Conservation (phyloP, 2,329 filamentous ascomycete genomes). For the Beauveria varroae region DNA sequence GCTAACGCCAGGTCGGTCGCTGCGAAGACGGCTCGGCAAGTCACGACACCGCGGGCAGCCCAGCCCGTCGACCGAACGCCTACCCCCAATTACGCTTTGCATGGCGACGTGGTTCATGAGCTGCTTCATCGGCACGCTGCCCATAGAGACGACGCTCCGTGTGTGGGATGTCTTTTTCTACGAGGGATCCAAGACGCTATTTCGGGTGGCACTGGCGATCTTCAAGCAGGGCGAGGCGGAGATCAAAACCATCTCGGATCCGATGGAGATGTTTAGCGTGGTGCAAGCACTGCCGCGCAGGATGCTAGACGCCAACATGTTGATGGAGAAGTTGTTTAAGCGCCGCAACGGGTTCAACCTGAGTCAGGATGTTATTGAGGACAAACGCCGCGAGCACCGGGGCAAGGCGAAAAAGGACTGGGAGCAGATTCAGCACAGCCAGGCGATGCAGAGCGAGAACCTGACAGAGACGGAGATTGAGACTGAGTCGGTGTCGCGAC, state of each 20-base stretch:
- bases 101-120: constrained; percentile 98
- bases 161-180: constrained; percentile 97
- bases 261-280: constrained; percentile 93
- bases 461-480: constrained; percentile 21
- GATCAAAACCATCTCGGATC: constrained; percentile 71
- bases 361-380: constrained; percentile 74
- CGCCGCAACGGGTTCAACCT: constrained; percentile 75
- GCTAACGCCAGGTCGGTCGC: constrained; percentile 26
- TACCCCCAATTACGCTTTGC: constrained; percentile 86
- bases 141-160: constrained; percentile 85
- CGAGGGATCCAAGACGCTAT: constrained; percentile 88
- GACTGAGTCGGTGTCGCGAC: constrained; percentile 14
- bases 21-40: constrained; percentile 30
- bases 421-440: constrained; percentile 19
- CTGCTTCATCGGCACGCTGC: constrained; percentile 85
- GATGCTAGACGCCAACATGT: constrained; percentile 70
- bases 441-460: constrained; percentile 23
- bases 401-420: constrained; percentile 41
- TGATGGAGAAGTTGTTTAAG: constrained; percentile 79
- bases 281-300: constrained; percentile 80
- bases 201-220: constrained; percentile 81
- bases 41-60: constrained; percentile 32
- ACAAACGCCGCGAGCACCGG: constrained; percentile 61
- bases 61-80: constrained; percentile 40
- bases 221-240: constrained; percentile 82